phyloP scores from a whole-genome alignment of 768 basidiomycete genomes.

The Wakefieldia striispora region DNA sequence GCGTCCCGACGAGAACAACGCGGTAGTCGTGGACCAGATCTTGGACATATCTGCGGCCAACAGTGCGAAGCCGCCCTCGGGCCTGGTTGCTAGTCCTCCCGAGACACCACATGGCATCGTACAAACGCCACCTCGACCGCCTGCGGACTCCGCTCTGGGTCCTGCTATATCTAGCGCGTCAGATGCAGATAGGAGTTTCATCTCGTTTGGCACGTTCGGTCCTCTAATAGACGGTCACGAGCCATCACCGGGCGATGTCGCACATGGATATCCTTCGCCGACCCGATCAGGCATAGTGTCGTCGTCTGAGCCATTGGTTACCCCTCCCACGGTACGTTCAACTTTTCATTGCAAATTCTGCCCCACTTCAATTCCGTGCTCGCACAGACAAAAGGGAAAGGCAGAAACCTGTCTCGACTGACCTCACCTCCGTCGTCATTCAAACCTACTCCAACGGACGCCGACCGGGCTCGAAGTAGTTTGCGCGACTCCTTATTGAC shows the following conservation, averaged over 20 bases:
- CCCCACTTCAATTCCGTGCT: slow-evolving; percentile 15
- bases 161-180: slow-evolving; percentile 8
- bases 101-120: slow-evolving; percentile 7
- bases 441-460: slow-evolving; percentile 25
- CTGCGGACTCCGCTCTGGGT: slow-evolving; percentile 7
- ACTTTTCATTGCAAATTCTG: slow-evolving; percentile 8
- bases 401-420: slow-evolving; percentile 35
- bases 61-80: slow-evolving; percentile 6
- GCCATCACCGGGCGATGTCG: background rate
- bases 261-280: slow-evolving; percentile 1
- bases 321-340: slow-evolving; percentile 22
- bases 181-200: slow-evolving; percentile 25
- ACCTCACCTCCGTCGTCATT: slow-evolving; percentile 36
- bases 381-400: slow-evolving; percentile 33
- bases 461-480: slow-evolving; percentile 49
- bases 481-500: slow-evolving; percentile 56
- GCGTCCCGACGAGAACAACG: slow-evolving; percentile 18
- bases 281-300: slow-evolving; percentile 12
- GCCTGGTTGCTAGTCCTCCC: slow-evolving; percentile 7
- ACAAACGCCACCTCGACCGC: slow-evolving; percentile 15
- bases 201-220: slow-evolving; percentile 24
- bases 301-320: slow-evolving; percentile 11
- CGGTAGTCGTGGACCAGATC: slow-evolving; percentile 19
- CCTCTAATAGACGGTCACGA: slow-evolving; percentile 18
- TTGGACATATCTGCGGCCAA: slow-evolving; percentile 31